Conservation (phyloP, 73 alveolate genomes). For the Diophrys sp. region DNA sequence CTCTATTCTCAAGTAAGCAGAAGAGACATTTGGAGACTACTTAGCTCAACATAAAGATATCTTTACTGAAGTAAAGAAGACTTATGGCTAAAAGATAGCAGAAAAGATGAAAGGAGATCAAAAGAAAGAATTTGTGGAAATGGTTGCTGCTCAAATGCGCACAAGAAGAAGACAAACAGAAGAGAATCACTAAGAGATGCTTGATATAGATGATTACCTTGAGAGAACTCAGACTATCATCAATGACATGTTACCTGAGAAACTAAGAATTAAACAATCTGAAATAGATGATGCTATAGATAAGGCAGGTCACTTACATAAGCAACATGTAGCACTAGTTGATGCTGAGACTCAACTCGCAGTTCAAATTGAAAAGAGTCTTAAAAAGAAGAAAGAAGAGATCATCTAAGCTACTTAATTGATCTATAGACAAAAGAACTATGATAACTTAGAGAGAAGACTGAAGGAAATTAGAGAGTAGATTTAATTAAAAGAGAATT, state of each 20-base stretch:
- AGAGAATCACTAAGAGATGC: constrained; percentile 17
- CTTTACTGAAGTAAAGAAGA: constrained; percentile 53
- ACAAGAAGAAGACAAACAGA: constrained; percentile 16
- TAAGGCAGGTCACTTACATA: too few relatives aligned
- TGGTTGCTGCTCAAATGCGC: constrained; percentile 18
- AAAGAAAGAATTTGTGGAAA: constrained; percentile 34
- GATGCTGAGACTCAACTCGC: constrained; percentile 43
- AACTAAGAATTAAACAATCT: constrained; percentile 6
- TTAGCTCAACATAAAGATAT: constrained; percentile 20
- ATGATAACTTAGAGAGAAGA: constrained; percentile 21
- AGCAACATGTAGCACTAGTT: too few relatives aligned
- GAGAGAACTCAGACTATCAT: not conserved
- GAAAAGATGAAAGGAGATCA: constrained; percentile 54
- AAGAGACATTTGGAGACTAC: constrained; percentile 40
- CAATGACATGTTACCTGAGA: constrained; percentile 7
- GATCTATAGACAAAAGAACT: constrained; percentile 41
- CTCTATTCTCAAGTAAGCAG: constrained; percentile 40
- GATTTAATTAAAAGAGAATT: constrained; percentile 9
- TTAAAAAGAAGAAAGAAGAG: constrained; percentile 21
- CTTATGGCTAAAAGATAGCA: constrained; percentile 50
- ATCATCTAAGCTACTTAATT: constrained; percentile 20
- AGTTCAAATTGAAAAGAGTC: constrained; percentile 16
- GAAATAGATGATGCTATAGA: too few relatives aligned
- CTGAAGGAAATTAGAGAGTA: constrained; percentile 8
- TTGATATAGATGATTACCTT: constrained; percentile 10